Conservation (phyloP, 2,329 filamentous ascomycete species). For the Claviceps sp. region DNA sequence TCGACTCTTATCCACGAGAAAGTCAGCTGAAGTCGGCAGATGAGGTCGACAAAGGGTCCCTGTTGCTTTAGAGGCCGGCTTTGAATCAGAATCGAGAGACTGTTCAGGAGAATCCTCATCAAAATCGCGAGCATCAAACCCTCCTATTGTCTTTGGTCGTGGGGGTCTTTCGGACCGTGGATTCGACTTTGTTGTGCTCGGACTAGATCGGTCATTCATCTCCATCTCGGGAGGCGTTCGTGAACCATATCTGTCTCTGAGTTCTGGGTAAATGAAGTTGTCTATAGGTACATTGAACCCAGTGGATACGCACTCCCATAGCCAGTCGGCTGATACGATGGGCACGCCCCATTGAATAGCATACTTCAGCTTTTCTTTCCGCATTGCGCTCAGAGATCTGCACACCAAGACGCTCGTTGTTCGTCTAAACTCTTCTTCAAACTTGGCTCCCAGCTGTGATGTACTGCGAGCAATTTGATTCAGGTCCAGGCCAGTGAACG, state of each 20-base stretch:
- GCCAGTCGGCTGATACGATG: constrained; percentile 69
- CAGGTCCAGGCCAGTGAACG: constrained; percentile 72
- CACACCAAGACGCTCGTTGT: constrained; percentile 69
- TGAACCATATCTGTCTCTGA: constrained; percentile 20
- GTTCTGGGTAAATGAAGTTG: constrained; percentile 33
- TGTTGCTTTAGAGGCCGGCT: neutral
- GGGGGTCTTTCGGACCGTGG: constrained; percentile 6
- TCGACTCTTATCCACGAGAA: constrained; percentile 28
- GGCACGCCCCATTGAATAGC: constrained; percentile 65
- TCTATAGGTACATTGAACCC: constrained; percentile 34
- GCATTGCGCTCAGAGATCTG: constrained; percentile 40
- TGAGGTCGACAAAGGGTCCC: constrained; percentile 9
- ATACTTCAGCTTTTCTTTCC: constrained; percentile 65
- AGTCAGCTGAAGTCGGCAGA: constrained; percentile 21
- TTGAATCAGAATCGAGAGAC: neutral
- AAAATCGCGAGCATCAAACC: constrained; percentile 28
- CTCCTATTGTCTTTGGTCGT: constrained; percentile 11
- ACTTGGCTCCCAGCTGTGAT: constrained; percentile 63
- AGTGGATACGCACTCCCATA: constrained; percentile 64
- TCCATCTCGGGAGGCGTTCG: constrained; percentile 1
- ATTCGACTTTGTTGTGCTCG: neutral
- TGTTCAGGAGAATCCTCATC: constrained; percentile 17
- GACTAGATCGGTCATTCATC: constrained; percentile 5
- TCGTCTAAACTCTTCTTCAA: constrained; percentile 62
- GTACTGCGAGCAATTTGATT: constrained; percentile 71